These are phyloP conservation scores for Pythium aristosporum DNA, from an alignment of 352 stramenopile genomes.

Conservation along the genomic window DNA sequence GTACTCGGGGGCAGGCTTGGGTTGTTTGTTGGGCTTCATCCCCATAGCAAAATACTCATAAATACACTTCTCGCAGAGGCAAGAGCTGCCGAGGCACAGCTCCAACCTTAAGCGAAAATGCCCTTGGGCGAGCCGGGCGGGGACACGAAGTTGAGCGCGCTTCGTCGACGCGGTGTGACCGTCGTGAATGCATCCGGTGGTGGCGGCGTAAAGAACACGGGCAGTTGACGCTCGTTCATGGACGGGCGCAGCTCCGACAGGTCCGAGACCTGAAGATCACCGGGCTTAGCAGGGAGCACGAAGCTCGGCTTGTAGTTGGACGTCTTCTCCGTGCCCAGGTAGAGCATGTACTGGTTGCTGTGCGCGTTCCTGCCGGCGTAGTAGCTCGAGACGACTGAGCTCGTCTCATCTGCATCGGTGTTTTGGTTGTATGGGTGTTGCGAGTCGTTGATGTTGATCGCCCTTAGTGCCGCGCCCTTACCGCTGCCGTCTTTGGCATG, in stretches of 20 bases:
- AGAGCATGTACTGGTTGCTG: constrained; percentile 50
- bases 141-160: constrained; percentile 30
- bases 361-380: constrained; percentile 35
- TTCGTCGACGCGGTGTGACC: constrained; percentile 41
- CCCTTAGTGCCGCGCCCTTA: constrained; percentile 27
- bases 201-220: constrained; percentile 65
- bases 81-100: neutral
- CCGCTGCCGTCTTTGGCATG: neutral
- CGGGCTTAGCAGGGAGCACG: constrained; percentile 20
- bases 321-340: constrained; percentile 50
- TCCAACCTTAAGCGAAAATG: constrained; percentile 11
- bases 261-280: constrained; percentile 31
- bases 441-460: constrained; percentile 31
- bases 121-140: constrained; percentile 12
- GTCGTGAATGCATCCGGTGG: constrained; percentile 12
- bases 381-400: constrained; percentile 43
- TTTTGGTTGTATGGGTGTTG: constrained; percentile 23
- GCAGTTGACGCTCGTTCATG: constrained; percentile 51
- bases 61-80: too few relatives aligned
- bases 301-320: constrained; percentile 49
- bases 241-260: constrained; percentile 54
- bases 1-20: too few relatives aligned
- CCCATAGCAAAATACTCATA: too few relatives aligned
- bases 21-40: too few relatives aligned
- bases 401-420: constrained; percentile 27